A percentile compares a stretch with the other conserved stretches of the same genome.
These are phyloP conservation scores for Pseudofabraea citricarpa DNA, from an alignment of 2,329 filamentous ascomycete genomes.

Conservation along the genomic window DNA sequence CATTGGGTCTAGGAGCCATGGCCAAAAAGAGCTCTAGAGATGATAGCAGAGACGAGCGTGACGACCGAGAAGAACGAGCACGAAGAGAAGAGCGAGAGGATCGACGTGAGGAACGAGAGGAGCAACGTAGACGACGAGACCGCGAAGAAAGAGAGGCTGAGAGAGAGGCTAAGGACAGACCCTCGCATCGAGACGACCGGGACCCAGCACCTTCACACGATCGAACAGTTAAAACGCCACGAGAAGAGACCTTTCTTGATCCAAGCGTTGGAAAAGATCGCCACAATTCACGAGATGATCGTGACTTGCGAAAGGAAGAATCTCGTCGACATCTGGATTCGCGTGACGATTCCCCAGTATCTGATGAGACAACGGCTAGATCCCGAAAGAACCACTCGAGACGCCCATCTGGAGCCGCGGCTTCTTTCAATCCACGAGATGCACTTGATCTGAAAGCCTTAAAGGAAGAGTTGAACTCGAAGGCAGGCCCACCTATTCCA, in stretches of 20 bases:
- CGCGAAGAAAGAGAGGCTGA: slow-evolving; percentile 7
- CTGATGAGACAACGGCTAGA: slow-evolving; percentile 16
- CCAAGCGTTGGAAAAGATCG: not conserved
- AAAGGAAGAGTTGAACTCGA: slow-evolving; percentile 23
- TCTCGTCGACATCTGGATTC: slow-evolving; percentile 14
- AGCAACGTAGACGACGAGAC: slow-evolving; percentile 13
- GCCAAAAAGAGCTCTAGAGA: slow-evolving; percentile 16
- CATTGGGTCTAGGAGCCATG: slow-evolving; percentile 24
- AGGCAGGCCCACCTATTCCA: slow-evolving; percentile 13
- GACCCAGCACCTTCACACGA: slow-evolving; percentile 12
- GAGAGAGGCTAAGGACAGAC: slow-evolving; percentile 22
- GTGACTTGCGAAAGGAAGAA: slow-evolving; percentile 10
- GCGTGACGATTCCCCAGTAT: slow-evolving; percentile 18
- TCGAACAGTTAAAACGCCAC: not conserved
- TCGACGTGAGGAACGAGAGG: slow-evolving; percentile 15
- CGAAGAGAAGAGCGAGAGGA: slow-evolving; percentile 7
- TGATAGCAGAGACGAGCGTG: slow-evolving; percentile 13
- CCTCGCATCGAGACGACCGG: slow-evolving; percentile 18
- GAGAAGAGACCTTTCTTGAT: not conserved
- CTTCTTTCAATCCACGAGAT: slow-evolving; percentile 28
- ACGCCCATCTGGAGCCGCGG: slow-evolving; percentile 16
- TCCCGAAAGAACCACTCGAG: slow-evolving; percentile 12
- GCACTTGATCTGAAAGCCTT: slow-evolving; percentile 27
- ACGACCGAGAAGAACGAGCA: slow-evolving; percentile 19
- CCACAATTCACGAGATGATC: slow-evolving; percentile 4